These are phyloP conservation scores for Fusarium avenaceum DNA, from an alignment of 2,329 filamentous ascomycete genomes.

Conservation along the genomic window DNA sequence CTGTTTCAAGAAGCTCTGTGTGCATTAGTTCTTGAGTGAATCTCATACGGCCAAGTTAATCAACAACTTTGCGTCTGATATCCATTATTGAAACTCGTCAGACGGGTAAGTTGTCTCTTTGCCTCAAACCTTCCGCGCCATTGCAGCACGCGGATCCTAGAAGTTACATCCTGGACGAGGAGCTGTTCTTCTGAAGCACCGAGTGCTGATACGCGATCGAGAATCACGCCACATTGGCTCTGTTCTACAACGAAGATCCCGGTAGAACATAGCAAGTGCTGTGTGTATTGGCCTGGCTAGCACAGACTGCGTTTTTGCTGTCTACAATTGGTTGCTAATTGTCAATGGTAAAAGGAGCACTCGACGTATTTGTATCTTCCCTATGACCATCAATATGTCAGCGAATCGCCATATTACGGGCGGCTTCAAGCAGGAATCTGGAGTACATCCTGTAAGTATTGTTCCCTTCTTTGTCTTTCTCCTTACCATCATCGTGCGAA, in stretches of 20 bases:
- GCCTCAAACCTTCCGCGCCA: constrained; percentile 37
- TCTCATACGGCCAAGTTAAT: constrained; percentile 20
- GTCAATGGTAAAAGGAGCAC: constrained; percentile 26
- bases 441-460: constrained; percentile 49
- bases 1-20: not conserved
- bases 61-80: constrained; percentile 26
- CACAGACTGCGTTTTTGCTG: constrained; percentile 18
- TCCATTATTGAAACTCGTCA: constrained; percentile 26
- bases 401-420: constrained; percentile 48
- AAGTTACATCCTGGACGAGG: constrained; percentile 37
- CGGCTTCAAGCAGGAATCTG: constrained; percentile 52
- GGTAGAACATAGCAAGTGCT: constrained; percentile 29
- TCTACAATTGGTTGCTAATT: constrained; percentile 37
- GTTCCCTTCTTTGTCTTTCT: constrained; percentile 2
- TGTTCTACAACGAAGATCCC: constrained; percentile 43
- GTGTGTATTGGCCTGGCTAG: constrained; percentile 30
- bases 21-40: constrained; percentile 10
- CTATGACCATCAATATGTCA: constrained; percentile 51
- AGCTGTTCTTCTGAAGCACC: constrained; percentile 39
- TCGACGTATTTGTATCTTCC: constrained; percentile 26
- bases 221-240: constrained; percentile 45
- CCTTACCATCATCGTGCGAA: constrained; percentile 1
- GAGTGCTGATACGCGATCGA: constrained; percentile 40
- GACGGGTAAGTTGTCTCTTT: constrained; percentile 37
- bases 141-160: constrained; percentile 30